Evolutionary conservation across 1,284 basidiomycete genomes (phyloP).

Genomic region (Tylopilus sp.): DNA sequence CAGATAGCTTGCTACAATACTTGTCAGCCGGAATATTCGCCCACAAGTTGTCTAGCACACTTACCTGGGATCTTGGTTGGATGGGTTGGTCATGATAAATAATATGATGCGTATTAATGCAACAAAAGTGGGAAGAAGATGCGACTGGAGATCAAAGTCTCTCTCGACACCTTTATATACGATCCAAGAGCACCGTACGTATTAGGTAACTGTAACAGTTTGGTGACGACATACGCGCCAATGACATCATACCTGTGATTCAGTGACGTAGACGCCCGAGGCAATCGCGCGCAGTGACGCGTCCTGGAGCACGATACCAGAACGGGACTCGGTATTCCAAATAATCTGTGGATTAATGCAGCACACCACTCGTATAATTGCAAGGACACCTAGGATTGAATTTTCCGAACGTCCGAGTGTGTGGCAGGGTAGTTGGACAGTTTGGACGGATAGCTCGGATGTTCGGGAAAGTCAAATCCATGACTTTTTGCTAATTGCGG

Average conservation of each 20-base stretch:
- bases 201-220: slow-evolving; percentile 42
- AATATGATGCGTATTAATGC: not conserved
- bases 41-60: not conserved
- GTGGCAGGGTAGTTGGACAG: no score
- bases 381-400: no score
- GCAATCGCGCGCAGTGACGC: slow-evolving; percentile 19
- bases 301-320: no score
- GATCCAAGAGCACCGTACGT: slow-evolving; percentile 25
- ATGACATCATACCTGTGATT: slow-evolving; percentile 42
- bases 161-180: slow-evolving; percentile 38
- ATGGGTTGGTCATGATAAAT: slow-evolving; percentile 28
- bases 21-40: slow-evolving; percentile 14
- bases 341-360: no score
- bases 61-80: slow-evolving; percentile 41
- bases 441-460: no score
- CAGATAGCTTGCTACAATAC: slow-evolving; percentile 60
- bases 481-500: no score
- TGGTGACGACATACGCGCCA: slow-evolving; percentile 32
- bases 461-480: no score
- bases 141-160: not conserved
- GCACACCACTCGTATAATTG: no score
- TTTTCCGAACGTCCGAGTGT: no score
- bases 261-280: slow-evolving; percentile 33
- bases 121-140: slow-evolving; percentile 12
- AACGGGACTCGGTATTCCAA: no score